Base-by-base conservation (phyloP, 768 basidiomycete genomes). In the Pleurotus platypus region DNA sequence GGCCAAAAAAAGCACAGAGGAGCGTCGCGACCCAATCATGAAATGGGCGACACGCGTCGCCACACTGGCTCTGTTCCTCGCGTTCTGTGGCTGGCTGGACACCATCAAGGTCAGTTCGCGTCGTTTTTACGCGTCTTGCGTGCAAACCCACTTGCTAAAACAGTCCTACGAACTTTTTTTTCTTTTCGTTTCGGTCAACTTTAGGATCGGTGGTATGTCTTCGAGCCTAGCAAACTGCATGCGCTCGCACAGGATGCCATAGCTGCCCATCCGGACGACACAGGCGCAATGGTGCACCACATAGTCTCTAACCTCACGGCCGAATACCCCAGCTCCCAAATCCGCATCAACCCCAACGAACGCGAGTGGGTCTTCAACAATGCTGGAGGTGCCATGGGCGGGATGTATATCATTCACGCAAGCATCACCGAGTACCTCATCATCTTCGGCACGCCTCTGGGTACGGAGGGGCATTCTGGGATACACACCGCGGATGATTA, bases 401-500 rank as follows among this genome's bases (percentile, higher is more conserved):
- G 88, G 35, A 98, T 99, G 96, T 97, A 94, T 70, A 81, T 98
- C 72, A 92, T 98, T 61, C 97, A 98, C 66, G 93, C 96, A 15
- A 89, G 86, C 73, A 87, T 99, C 64, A 98, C 96, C 8, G 97
- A 99, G 76, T 99, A 96, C 75, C 82, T 93, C 63, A 94, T 94
- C 69, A 88, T 98, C 63, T 97, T 97, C 61, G 95, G 97, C 3
- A 96, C 95, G 0, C 94, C 97, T 0, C 79, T 98, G 8, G 97
- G 97, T 8, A 98, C 96, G 2, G 97, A 99, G 73, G 97, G 97
- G 2, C 97, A 98, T 68, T 83, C 87, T 12, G 97, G 97, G 6
- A 63, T 96, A 56, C 96, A 98, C 69, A 92, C 92, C 1, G 94
- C 95, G 1, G 97, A 99, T 67, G 97, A 99, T 69, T 98, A 98